Base-by-base conservation (phyloP, 1,284 basidiomycete species). In the Ustilago sp. region DNA sequence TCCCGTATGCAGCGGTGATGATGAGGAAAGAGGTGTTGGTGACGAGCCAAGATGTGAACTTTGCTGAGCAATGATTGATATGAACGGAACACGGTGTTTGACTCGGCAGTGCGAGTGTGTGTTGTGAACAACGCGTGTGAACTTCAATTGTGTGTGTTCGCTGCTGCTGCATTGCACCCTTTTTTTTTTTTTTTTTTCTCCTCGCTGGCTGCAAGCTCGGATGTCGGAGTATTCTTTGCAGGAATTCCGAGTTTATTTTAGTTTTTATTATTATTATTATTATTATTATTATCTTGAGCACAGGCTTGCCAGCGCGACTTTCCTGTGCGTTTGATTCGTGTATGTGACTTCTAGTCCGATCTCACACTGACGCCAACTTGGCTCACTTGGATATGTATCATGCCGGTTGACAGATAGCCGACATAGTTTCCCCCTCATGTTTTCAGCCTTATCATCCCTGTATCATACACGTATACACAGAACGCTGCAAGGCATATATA, bases 151-250 rank as follows among this genome's bases (percentile, higher is more conserved):
- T 51, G 35, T 50, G 35, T 8, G 34, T 38, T 11, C 13, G 38
- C 54, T 55, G 54, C 54, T 34, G 11, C 15, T 52, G 23, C 13
- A 8, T 23, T 43, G 59, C 35, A 34, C 43, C 39, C 55, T 57
- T 50, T 48, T 35, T 31, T 23, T 23, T 23, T 23, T 2, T 23
- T 23, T 23, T 23, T 23, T 23, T 23, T 23, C 23, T 23, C 23
- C 23, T 36, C 43, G 43, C 43, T 45, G 43, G 32, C 57, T 39
- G 32, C 23, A 50, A 17, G 28, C 43, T 62, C 52, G 60, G 60
- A 55, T 62, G 15, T 62, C 60, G 60, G 60, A 55, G 59, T 12
- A 39, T 59, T 59, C 48, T 38, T 50, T 28, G 48, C 15, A 28
- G 9, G 8, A 48, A 23, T 41, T 31, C 23, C 32, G 50, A 28